phyloP scores from a whole-genome alignment of 2,329 filamentous ascomycete species.

The Samsoniella hepiali region DNA sequence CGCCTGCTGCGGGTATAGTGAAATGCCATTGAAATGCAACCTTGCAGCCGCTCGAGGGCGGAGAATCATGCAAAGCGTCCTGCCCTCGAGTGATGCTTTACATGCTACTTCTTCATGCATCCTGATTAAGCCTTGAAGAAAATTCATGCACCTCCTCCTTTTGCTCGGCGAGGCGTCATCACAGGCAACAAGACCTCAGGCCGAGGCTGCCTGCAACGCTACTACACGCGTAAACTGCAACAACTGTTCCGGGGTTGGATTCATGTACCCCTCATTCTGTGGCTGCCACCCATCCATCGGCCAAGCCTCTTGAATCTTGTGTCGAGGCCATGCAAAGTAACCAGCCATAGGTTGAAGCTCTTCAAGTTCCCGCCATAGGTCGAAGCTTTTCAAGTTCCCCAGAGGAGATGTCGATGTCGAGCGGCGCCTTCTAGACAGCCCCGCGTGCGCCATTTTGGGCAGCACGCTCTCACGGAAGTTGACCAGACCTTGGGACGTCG shows the following conservation, averaged over 20 bases:
- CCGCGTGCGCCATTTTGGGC: neutral
- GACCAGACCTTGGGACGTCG: neutral
- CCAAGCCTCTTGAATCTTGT: neutral
- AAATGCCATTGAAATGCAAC: conserved; percentile 8
- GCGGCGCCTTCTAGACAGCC: neutral
- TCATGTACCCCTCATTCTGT: conserved; percentile 1
- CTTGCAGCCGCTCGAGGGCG: conserved; percentile 6
- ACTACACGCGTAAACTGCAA: neutral
- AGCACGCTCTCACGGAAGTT: neutral
- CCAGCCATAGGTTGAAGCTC: neutral
- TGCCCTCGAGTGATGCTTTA: neutral
- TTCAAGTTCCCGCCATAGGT: neutral
- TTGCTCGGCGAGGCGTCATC: neutral
- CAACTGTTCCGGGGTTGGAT: neutral
- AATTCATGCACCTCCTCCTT: neutral
- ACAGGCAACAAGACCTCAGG: neutral
- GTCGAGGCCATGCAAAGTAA: neutral
- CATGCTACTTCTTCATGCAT: neutral
- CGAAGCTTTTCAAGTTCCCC: neutral
- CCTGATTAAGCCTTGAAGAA: neutral
- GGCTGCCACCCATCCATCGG: neutral
- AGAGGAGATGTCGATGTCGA: neutral
- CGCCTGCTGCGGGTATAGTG: conserved; percentile 14
- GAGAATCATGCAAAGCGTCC: neutral
- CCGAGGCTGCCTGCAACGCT: neutral